Conservation (phyloP, 2,329 filamentous ascomycete species). For the Dichotomopilus funicola region DNA sequence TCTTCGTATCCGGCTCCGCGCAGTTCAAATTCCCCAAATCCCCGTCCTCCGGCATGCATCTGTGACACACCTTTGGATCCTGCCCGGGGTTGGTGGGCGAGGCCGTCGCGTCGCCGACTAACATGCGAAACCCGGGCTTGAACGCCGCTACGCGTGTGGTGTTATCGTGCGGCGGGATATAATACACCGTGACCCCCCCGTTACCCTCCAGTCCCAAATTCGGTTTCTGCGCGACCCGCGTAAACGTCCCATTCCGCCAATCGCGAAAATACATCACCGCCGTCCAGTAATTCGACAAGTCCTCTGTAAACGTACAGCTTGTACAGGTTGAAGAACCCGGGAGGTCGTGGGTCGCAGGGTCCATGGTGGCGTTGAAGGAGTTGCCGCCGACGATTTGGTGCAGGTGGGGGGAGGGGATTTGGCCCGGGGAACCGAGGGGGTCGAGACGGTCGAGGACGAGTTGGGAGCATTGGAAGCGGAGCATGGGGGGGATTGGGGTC, state of each 20-base stretch:
- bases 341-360: conserved; percentile 16
- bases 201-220: conserved; percentile 10
- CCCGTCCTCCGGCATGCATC: conserved; percentile 28
- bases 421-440: conserved; percentile 1
- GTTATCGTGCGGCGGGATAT: conserved; percentile 22
- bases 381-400: conserved; percentile 49
- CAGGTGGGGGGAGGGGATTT: conserved; percentile 33
- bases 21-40: conserved; percentile 11
- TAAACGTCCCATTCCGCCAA: conserved; percentile 18
- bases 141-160: conserved; percentile 35
- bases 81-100: conserved; percentile 17
- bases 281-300: conserved; percentile 24
- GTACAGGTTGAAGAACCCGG: conserved; percentile 15
- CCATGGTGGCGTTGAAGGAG: conserved; percentile 19
- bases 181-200: conserved; percentile 22
- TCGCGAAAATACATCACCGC: conserved; percentile 20
- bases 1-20: conserved; percentile 33
- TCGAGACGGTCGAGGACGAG: conserved; percentile 8
- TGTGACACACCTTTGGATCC: conserved; percentile 29
- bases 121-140: conserved; percentile 29
- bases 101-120: conserved; percentile 29
- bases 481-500: conserved; percentile 12
- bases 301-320: conserved; percentile 20
- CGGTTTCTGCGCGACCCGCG: conserved; percentile 10
- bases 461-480: conserved; percentile 22